phyloP scores from a whole-genome alignment of 352 stramenopile genomes.

The Globisporangium paroecandrum region DNA sequence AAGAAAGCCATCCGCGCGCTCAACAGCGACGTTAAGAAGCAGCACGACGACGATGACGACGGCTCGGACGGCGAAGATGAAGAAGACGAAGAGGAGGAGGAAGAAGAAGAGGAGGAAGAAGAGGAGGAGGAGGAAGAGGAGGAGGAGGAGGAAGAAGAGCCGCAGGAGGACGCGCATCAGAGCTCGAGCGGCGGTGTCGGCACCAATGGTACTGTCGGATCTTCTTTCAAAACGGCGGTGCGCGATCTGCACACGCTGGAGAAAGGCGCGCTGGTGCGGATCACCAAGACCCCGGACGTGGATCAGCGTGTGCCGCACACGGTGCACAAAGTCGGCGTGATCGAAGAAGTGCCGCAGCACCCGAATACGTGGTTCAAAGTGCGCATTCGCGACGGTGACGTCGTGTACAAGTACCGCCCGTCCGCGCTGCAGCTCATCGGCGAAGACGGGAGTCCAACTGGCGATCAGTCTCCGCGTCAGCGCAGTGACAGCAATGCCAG shows the following conservation, averaged over 20 bases:
- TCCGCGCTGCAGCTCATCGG: slow-evolving; percentile 63
- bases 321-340: slow-evolving; percentile 69
- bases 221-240: slow-evolving; percentile 8
- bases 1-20: slow-evolving; percentile 28
- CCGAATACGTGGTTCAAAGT: slow-evolving; percentile 88
- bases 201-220: background rate
- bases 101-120: slow-evolving; percentile 52
- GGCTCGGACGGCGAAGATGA: slow-evolving; percentile 35
- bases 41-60: background rate
- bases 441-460: background rate
- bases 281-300: slow-evolving; percentile 70
- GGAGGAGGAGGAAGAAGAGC: slow-evolving; percentile 34
- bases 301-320: slow-evolving; percentile 83
- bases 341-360: slow-evolving; percentile 79
- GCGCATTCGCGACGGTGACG: slow-evolving; percentile 73
- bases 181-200: background rate
- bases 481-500: slow-evolving; percentile 2
- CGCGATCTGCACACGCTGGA: slow-evolving; percentile 55
- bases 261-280: slow-evolving; percentile 61
- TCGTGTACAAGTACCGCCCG: slow-evolving; percentile 87
- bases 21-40: slow-evolving; percentile 7
- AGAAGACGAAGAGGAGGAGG: slow-evolving; percentile 51
- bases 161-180: slow-evolving; percentile 21
- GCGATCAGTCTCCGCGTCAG: slow-evolving; percentile 1
- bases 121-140: slow-evolving; percentile 40